Evolutionary conservation across 2,329 filamentous ascomycete genomes (phyloP).

Genomic region (Trichoderma simmonsii): DNA sequence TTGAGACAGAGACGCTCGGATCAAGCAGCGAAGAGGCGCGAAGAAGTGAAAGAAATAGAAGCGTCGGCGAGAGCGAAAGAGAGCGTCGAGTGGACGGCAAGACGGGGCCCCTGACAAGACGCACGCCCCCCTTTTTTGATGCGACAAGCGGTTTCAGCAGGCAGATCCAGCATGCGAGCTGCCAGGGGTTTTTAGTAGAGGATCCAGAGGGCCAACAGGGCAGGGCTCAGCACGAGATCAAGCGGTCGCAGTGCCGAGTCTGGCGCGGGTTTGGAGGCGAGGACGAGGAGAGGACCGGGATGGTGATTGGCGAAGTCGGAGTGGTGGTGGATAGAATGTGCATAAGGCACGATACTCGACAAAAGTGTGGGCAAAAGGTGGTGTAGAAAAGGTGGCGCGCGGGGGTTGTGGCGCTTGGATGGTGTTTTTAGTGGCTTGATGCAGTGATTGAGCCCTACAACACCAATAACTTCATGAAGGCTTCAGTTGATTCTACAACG

Average conservation of each 20-base stretch:
- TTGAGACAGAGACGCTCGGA: slow-evolving; percentile 2
- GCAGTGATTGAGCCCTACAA: background rate
- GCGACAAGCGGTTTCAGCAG: slow-evolving; percentile 16
- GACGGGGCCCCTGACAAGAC: slow-evolving; percentile 14
- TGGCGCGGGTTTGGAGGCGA: background rate
- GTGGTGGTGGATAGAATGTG: background rate
- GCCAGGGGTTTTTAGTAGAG: background rate
- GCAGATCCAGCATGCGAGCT: slow-evolving; percentile 6
- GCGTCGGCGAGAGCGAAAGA: slow-evolving; percentile 14
- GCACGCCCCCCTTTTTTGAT: slow-evolving; percentile 13
- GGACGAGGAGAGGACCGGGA: background rate
- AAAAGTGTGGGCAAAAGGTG: background rate
- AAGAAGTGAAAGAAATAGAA: background rate
- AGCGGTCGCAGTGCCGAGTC: slow-evolving; percentile 2
- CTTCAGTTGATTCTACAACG: background rate
- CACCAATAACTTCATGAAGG: background rate
- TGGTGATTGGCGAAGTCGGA: background rate
- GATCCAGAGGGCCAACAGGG: background rate
- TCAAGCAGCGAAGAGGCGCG: background rate
- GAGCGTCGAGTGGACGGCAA: slow-evolving; percentile 3
- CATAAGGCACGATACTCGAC: background rate
- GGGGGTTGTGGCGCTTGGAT: slow-evolving; percentile 5
- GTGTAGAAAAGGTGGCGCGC: background rate
- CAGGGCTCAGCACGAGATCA: background rate
- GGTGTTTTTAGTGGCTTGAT: background rate